These are phyloP conservation scores for Phoma sp. DNA, from an alignment of 2,329 filamentous ascomycete genomes.

Conservation along the genomic window DNA sequence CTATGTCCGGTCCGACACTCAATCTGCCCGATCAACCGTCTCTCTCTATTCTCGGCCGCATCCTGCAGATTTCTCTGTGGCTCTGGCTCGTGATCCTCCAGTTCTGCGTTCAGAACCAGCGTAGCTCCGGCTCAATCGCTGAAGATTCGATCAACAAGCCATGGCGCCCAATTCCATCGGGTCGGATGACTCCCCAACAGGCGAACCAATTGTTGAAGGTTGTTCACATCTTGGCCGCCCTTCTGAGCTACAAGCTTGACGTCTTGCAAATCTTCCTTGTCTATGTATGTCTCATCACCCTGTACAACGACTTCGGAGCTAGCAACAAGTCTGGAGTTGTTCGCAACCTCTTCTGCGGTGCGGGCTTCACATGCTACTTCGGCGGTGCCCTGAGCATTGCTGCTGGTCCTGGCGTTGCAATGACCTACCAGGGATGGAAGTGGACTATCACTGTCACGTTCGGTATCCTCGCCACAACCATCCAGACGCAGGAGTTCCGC, in stretches of 20 bases:
- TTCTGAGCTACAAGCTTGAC: conserved; percentile 14
- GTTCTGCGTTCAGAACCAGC: conserved; percentile 50
- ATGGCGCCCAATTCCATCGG: conserved; percentile 41
- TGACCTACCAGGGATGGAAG: conserved; percentile 15
- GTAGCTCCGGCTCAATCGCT: conserved; percentile 35
- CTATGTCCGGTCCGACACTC: conserved; percentile 15
- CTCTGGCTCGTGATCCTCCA: conserved; percentile 50
- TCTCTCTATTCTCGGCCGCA: conserved; percentile 5
- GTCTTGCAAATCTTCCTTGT: conserved; percentile 23
- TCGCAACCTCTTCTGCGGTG: conserved; percentile 41
- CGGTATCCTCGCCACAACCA: conserved; percentile 44
- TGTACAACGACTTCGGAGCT: conserved; percentile 42
- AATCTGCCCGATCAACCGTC: conserved; percentile 14
- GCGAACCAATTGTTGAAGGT: conserved; percentile 21
- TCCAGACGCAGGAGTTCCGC: conserved; percentile 50
- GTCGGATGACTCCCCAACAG: conserved; percentile 26
- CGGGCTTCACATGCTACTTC: conserved; percentile 36
- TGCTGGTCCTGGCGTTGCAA: conserved; percentile 7
- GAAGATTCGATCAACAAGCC: conserved; percentile 53
- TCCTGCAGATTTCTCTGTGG: conserved; percentile 12
- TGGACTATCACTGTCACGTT: conserved; percentile 41
- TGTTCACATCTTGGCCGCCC: not conserved
- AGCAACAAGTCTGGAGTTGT: conserved; percentile 34
- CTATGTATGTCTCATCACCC: conserved; percentile 22
- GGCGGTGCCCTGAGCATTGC: conserved; percentile 38